A percentile compares a stretch with the other conserved stretches of the same genome.
Conservation (phyloP, 1,284 basidiomycete genomes). For the Ustilago xerochloae region DNA sequence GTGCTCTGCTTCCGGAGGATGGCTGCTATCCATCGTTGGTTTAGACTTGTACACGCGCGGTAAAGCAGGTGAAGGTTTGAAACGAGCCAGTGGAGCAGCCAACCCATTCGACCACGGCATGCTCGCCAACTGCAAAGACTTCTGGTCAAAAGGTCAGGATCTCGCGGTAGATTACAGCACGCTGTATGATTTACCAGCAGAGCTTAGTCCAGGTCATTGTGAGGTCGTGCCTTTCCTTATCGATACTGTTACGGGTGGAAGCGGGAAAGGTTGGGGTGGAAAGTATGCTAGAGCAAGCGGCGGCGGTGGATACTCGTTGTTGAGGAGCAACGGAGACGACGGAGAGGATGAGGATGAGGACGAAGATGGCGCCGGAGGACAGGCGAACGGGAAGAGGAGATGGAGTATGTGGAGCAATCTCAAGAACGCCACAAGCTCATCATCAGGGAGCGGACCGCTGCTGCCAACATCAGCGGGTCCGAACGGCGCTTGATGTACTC, state of each 20-base stretch:
- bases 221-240: slow-evolving; percentile 21
- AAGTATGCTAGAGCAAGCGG: slow-evolving; percentile 1
- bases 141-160: slow-evolving; percentile 87
- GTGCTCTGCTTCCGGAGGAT: slow-evolving; percentile 67
- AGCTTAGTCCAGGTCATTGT: slow-evolving; percentile 32
- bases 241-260: slow-evolving; percentile 19
- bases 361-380: not conserved
- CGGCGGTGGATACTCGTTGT: slow-evolving; percentile 7
- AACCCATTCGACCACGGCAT: slow-evolving; percentile 94
- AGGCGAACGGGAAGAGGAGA: not conserved
- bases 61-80: slow-evolving; percentile 83
- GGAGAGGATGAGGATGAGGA: slow-evolving; percentile 9
- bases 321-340: slow-evolving; percentile 12
- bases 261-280: not conserved
- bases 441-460: not conserved
- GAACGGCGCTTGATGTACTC: not conserved
- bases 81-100: slow-evolving; percentile 73
- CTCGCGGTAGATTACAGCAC: slow-evolving; percentile 88
- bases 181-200: slow-evolving; percentile 80
- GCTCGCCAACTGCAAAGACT: slow-evolving; percentile 86
- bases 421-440: not conserved
- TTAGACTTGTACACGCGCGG: slow-evolving; percentile 93
- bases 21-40: slow-evolving; percentile 87
- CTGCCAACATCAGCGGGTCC: slow-evolving; percentile 9
- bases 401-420: slow-evolving; percentile 35